Conservation (phyloP, 2,329 filamentous ascomycete genomes). For the Diaporthe australafricana region DNA sequence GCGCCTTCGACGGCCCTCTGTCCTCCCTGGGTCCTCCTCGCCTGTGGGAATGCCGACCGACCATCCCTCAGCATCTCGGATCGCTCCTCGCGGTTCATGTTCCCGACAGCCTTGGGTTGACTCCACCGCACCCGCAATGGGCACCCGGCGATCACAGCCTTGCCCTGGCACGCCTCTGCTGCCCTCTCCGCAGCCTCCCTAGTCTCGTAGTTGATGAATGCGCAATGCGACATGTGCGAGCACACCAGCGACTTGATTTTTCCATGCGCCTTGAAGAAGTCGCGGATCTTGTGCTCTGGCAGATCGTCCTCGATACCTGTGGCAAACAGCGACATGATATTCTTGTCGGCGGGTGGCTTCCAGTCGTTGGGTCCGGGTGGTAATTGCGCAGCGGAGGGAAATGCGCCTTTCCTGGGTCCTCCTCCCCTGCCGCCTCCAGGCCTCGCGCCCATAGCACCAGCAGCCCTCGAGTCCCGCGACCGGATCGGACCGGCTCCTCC, state of each 20-base stretch:
- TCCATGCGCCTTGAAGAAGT: conserved; percentile 90
- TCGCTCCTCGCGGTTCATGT: conserved; percentile 87
- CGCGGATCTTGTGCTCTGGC: conserved; percentile 89
- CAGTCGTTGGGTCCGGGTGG: conserved; percentile 89
- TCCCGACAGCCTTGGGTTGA: conserved; percentile 90
- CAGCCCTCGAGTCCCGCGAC: conserved; percentile 73
- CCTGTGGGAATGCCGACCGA: conserved; percentile 65
- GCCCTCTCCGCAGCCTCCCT: conserved; percentile 88
- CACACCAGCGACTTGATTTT: conserved; percentile 94
- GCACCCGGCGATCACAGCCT: conserved; percentile 89
- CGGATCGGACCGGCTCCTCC: conserved; percentile 82
- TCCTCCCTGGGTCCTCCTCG: conserved; percentile 52
- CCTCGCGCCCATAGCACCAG: conserved; percentile 60
- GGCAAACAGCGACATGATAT: conserved; percentile 92
- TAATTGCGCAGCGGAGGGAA: conserved; percentile 77
- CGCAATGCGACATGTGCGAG: conserved; percentile 96
- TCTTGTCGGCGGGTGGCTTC: conserved; percentile 82
- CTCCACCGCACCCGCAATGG: conserved; percentile 93
- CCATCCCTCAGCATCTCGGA: conserved; percentile 85
- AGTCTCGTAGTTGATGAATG: conserved; percentile 93
- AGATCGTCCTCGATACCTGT: conserved; percentile 97
- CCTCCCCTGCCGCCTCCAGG: conserved; percentile 52
- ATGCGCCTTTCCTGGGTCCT: conserved; percentile 65
- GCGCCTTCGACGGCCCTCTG: conserved; percentile 48
- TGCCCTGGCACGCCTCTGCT: conserved; percentile 85